phyloP scores from a whole-genome alignment of 2,329 filamentous ascomycete genomes.

The Biscogniauxia sp. region DNA sequence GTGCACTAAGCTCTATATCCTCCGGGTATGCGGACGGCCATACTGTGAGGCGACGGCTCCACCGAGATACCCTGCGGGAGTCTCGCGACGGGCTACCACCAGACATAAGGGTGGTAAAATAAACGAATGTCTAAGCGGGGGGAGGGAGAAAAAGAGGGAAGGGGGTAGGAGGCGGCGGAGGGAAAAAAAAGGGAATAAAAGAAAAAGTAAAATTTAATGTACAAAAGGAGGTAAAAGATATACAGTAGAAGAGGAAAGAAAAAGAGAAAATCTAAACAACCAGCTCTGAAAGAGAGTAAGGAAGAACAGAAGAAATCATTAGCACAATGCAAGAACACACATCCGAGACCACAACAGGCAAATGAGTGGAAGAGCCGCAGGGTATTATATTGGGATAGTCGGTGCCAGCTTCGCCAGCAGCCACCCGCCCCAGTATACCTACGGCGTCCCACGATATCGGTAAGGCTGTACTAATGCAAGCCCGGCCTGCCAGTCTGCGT shows the following conservation, averaged over 20 bases:
- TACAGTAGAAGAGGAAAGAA: not conserved
- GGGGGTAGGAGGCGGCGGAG: not conserved
- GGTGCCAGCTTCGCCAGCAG: not conserved
- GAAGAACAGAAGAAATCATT: not conserved
- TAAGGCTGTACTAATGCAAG: not conserved
- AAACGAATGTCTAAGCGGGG: not conserved
- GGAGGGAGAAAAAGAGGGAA: not conserved
- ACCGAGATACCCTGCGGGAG: conserved; percentile 4
- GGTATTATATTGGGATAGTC: not conserved
- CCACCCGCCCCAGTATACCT: not conserved
- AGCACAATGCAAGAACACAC: not conserved
- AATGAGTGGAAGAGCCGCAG: not conserved
- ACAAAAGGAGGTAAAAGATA: not conserved
- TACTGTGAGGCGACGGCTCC: conserved; percentile 19
- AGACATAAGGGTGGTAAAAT: not conserved
- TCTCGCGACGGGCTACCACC: not conserved
- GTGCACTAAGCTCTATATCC: conserved; percentile 7
- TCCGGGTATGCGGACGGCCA: conserved; percentile 16
- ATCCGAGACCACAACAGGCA: not conserved
- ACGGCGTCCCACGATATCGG: not conserved
- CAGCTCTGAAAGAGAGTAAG: not conserved
- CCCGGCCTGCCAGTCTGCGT: too few relatives aligned
- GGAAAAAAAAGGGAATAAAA: not conserved
- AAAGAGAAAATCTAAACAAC: not conserved
- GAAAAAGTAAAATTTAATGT: not conserved